Evolutionary conservation across 2,329 filamentous ascomycete genomes (phyloP), one percentile per base, ranked within the genome.

Genomic region (Dactylellina drechsleri): DNA sequence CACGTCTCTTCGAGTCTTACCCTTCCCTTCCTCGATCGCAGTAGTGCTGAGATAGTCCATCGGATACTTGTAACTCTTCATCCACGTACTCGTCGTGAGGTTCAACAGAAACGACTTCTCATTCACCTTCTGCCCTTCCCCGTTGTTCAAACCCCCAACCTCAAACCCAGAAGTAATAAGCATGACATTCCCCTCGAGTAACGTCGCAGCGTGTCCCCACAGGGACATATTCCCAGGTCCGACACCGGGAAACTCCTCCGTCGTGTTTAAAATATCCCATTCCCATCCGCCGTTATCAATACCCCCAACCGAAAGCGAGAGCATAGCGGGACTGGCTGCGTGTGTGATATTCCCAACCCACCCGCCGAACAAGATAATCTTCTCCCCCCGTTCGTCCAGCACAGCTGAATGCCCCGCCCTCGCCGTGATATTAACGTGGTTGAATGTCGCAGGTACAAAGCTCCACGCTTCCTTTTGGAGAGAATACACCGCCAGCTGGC

Each of bases 321-420:
- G 91, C 26, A 98, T 84, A 80, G 97, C 92, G 0, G 95, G 95
- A 31, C 89, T 85, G 0, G 95, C 95, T 0, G 93, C 87, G 36
- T 89, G 90, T 7, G 84, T 86, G 0, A 91, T 85, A 79, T 96
- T 89, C 2, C 93, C 94, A 3, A 97, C 92, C 95, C 95, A 99
- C 0, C 95, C 95, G 18, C 95, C 95, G 73, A 93, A 85, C 0
- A 99, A 83, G 47, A 97, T 84, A 7, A 98, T 84, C n/a, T 87
- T 88, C 26, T 84, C 87, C 0, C 93, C 93, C 79, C 96, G 92
- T 61, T 90, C 87, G 28, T 88, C 92, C 3, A 97, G 83, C 0
- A 97, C 87, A 0, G 94, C 89, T 0, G 92, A 93, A 80, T 99
- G 95, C 0, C 95, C 95, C 2, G 93, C 97, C 66, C 95, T 86